Evolutionary conservation across 2,329 filamentous ascomycete species (phyloP), one percentile per base, ranked within the genome.

Genomic region (Pyricularia pennisetigena): DNA sequence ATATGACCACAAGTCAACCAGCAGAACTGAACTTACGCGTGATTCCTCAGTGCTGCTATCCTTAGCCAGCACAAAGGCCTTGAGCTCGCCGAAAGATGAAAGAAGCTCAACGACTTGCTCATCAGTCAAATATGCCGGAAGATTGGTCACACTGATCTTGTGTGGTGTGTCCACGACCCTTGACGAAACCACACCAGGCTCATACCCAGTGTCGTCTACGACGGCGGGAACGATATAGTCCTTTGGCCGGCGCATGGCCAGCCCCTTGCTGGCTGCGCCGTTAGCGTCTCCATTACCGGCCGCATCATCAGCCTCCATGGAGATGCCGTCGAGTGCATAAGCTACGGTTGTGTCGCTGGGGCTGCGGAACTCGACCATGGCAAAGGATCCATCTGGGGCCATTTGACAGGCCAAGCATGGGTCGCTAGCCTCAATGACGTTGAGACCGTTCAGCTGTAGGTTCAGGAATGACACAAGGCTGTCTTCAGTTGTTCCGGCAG

Each of bases 181-280:
- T 71, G 85, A 90, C 2, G 93, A 91, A 54, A 97, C 85, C 1
- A 91, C 86, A 5, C 92, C 92, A 54, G 90, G 88, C 74, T 94
- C 88, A 73, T 90, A 90, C 59, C 89, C 85, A 63, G 87, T 85
- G 29, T 93, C 90, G 65, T 94, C 91, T 1, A 86, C 86, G 41
- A 91, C 83, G 16, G 91, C 89, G 10, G 94, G 94, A 67, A 97
- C 93, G 73, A 98, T 97, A 78, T 98, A 99, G 78, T 99, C 95
- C 80, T 97, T 97, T 61, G 96, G 96, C 64, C 95, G 88, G 71
- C 89, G 88, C 73, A 98, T 93, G 49, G 88, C 84, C 57, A 98
- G 83, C 7, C 90, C 90, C 64, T 80, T 76, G 1, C 77, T 24
- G 9, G n/a, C 73, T 67, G 79, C 79, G 26, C 81, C 82, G 72